A percentile compares a stretch with the other conserved stretches of the same genome.
These are phyloP conservation scores for Pseudoperonospora humuli DNA, from an alignment of 352 stramenopile genomes.

Conservation along the genomic window DNA sequence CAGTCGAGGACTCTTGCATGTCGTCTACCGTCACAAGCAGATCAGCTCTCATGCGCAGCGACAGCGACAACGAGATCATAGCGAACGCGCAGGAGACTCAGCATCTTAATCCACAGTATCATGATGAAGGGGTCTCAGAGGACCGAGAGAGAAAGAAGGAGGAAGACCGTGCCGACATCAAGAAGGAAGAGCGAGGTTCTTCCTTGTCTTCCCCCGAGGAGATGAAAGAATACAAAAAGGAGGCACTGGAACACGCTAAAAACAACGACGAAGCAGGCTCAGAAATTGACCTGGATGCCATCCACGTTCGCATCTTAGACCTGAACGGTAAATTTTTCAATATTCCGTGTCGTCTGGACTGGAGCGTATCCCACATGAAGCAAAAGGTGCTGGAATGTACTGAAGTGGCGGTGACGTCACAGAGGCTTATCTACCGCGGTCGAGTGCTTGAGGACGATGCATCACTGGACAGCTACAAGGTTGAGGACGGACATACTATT, in stretches of 20 bases:
- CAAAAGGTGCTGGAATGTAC: slow-evolving; percentile 64
- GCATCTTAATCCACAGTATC: slow-evolving; percentile 15
- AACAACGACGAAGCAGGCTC: slow-evolving; percentile 4
- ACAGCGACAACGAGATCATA: slow-evolving; percentile 21
- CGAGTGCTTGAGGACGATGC: slow-evolving; percentile 81
- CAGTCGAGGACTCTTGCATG: background rate
- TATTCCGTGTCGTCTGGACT: slow-evolving; percentile 58
- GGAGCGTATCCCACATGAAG: slow-evolving; percentile 58
- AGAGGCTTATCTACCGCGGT: slow-evolving; percentile 89
- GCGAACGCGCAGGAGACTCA: slow-evolving; percentile 20
- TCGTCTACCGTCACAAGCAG: slow-evolving; percentile 9
- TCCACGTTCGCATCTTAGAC: slow-evolving; percentile 73
- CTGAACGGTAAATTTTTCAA: slow-evolving; percentile 83
- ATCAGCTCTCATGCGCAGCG: slow-evolving; percentile 26
- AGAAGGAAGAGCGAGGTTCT: background rate
- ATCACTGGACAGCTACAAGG: slow-evolving; percentile 72
- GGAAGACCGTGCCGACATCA: background rate
- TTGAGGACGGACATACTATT: slow-evolving; percentile 88
- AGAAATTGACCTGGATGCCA: slow-evolving; percentile 23
- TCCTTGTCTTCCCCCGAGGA: slow-evolving; percentile 1
- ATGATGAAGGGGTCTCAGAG: slow-evolving; percentile 14
- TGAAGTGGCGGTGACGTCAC: slow-evolving; percentile 54
- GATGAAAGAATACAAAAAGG: slow-evolving; percentile 7
- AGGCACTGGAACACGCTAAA: slow-evolving; percentile 3
- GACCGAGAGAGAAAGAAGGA: slow-evolving; percentile 7